phyloP scores from a whole-genome alignment of 2,329 filamentous ascomycete species.

The Zarea fungicola region DNA sequence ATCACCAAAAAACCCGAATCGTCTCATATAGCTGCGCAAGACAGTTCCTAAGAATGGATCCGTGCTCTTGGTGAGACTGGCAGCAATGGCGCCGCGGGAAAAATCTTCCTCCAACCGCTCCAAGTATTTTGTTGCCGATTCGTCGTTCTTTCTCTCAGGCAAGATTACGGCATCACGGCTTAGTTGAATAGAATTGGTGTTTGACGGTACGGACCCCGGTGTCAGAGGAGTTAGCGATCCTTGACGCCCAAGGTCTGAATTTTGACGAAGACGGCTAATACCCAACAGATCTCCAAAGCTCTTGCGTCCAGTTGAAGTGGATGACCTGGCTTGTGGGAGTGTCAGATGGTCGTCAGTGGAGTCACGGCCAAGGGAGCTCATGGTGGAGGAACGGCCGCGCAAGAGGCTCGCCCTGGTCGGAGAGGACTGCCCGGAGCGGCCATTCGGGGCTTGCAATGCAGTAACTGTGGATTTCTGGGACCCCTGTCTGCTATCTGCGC shows the following conservation, averaged over 20 bases:
- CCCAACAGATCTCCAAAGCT: constrained; percentile 89
- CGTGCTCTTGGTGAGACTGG: constrained; percentile 76
- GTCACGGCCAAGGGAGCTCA: constrained; percentile 72
- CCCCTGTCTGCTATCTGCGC: constrained; percentile 25
- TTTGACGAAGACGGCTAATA: constrained; percentile 72
- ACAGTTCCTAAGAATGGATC: constrained; percentile 81
- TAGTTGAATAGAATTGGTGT: constrained; percentile 77
- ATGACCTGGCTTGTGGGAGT: constrained; percentile 66
- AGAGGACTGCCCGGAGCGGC: constrained; percentile 61
- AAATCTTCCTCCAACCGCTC: constrained; percentile 75
- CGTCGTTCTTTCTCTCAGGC: constrained; percentile 77
- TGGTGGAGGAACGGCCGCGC: constrained; percentile 79
- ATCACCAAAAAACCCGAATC: constrained; percentile 91
- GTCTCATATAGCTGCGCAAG: constrained; percentile 89
- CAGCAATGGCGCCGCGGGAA: constrained; percentile 76
- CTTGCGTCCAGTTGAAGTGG: constrained; percentile 83
- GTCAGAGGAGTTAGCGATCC: constrained; percentile 65
- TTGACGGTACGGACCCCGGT: constrained; percentile 65
- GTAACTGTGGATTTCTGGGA: constrained; percentile 39
- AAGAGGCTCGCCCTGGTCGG: constrained; percentile 56
- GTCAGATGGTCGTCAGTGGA: constrained; percentile 66
- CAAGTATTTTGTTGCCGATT: constrained; percentile 86
- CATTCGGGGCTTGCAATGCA: constrained; percentile 38
- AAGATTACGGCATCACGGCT: constrained; percentile 65
- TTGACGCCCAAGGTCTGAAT: constrained; percentile 67